phyloP scores from a whole-genome alignment of 2,329 filamentous ascomycete species.

The Harringtonia lauricola region DNA sequence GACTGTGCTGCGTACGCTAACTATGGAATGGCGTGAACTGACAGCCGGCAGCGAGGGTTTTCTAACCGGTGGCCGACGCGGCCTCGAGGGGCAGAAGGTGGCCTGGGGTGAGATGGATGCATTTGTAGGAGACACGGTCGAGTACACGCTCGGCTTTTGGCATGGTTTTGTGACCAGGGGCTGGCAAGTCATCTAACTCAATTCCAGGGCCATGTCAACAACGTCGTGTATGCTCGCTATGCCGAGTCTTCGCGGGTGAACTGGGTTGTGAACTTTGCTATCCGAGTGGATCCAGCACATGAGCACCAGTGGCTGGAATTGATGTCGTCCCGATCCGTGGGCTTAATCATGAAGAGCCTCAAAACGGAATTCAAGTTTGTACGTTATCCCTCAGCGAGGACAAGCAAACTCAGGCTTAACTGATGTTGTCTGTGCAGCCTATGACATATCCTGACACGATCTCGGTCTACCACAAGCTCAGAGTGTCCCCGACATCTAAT shows the following conservation, averaged over 20 bases:
- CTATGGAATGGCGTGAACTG: slow-evolving; percentile 59
- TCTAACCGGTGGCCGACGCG: slow-evolving; percentile 49
- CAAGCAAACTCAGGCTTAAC: not conserved
- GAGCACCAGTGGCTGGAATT: slow-evolving; percentile 56
- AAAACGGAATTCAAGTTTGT: slow-evolving; percentile 83
- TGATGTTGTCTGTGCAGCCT: slow-evolving; percentile 37
- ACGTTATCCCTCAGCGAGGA: not conserved
- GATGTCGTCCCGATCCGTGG: slow-evolving; percentile 53
- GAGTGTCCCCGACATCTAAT: slow-evolving; percentile 32
- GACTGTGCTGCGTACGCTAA: slow-evolving; percentile 46
- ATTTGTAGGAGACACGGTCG: slow-evolving; percentile 22
- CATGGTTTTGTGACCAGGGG: too few species aligned
- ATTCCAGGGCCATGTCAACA: slow-evolving; percentile 66
- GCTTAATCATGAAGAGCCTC: slow-evolving; percentile 71
- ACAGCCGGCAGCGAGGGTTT: slow-evolving; percentile 67
- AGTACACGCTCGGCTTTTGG: too few species aligned
- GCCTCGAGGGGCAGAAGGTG: slow-evolving; percentile 55
- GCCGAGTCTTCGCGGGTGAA: slow-evolving; percentile 74
- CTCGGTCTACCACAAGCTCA: slow-evolving; percentile 73
- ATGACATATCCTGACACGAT: slow-evolving; percentile 76
- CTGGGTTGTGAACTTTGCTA: slow-evolving; percentile 62
- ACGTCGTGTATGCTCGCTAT: slow-evolving; percentile 72
- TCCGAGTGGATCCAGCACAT: slow-evolving; percentile 49
- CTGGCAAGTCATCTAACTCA: not conserved
- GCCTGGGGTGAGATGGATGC: slow-evolving; percentile 80